Percentiles rank a stretch among this genome's conserved stretches.
These are phyloP conservation scores for Dichotomocladium elegans DNA, from an alignment of 371 early-diverging fungal species.

Conservation along the genomic window DNA sequence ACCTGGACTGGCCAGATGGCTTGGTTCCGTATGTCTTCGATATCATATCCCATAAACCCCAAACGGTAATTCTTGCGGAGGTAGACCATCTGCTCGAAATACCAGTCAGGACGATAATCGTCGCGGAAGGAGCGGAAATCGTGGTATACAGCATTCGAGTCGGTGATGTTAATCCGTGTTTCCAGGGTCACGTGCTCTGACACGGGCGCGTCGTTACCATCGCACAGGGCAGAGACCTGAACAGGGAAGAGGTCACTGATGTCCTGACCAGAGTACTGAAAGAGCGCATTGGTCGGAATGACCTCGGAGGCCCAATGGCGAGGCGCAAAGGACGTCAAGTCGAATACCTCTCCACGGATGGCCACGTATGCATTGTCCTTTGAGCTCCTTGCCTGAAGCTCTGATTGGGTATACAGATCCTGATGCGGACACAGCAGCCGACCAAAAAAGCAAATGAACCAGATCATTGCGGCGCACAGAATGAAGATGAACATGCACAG, in stretches of 20 bases:
- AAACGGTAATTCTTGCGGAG: conserved; percentile 20
- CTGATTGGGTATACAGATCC: conserved; percentile 58
- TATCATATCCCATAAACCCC: conserved; percentile 43
- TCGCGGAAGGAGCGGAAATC: conserved; percentile 16
- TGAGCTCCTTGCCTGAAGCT: conserved; percentile 40
- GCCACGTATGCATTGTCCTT: conserved; percentile 53
- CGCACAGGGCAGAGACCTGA: conserved; percentile 62
- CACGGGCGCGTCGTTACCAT: conserved; percentile 30
- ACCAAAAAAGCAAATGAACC: conserved; percentile 84
- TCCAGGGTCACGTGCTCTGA: conserved; percentile 33
- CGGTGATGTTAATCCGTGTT: conserved; percentile 39
- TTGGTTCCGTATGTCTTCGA: conserved; percentile 19
- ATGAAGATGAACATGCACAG: conserved; percentile 78
- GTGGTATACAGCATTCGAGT: conserved; percentile 29
- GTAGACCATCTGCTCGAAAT: conserved; percentile 26
- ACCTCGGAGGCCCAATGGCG: conserved; percentile 52
- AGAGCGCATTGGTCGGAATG: conserved; percentile 31
- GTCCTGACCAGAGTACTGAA: conserved; percentile 69
- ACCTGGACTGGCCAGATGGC: conserved; percentile 27
- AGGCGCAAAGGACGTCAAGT: conserved; percentile 63
- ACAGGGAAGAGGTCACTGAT: conserved; percentile 71
- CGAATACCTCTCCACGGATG: conserved; percentile 73
- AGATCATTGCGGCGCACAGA: conserved; percentile 69
- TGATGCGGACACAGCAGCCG: conserved; percentile 83
- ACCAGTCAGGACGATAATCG: conserved; percentile 35